These are phyloP conservation scores for Penicillium sp. DNA, from an alignment of 2,329 filamentous ascomycete genomes.

Conservation along the genomic window DNA sequence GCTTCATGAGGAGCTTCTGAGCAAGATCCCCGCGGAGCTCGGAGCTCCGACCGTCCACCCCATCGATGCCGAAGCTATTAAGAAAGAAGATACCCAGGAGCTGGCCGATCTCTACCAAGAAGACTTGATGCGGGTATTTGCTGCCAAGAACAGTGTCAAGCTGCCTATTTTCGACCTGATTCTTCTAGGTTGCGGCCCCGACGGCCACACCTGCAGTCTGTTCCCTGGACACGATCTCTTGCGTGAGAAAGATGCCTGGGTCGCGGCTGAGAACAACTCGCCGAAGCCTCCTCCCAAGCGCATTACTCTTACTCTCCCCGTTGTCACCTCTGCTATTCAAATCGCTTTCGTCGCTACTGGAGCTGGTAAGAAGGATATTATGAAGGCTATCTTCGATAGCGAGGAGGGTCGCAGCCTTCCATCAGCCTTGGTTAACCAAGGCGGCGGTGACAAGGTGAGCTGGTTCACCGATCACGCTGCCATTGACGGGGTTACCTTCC, in stretches of 20 bases:
- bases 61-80: slow-evolving; percentile 66
- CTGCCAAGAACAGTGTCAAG: slow-evolving; percentile 88
- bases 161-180: slow-evolving; percentile 93
- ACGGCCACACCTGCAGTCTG: slow-evolving; percentile 95
- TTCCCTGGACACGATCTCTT: slow-evolving; percentile 89
- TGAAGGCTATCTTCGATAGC: slow-evolving; percentile 87
- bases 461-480: slow-evolving; percentile 93
- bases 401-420: slow-evolving; percentile 73
- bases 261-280: slow-evolving; percentile 85
- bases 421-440: slow-evolving; percentile 83
- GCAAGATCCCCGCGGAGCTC: slow-evolving; percentile 73
- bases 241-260: slow-evolving; percentile 86
- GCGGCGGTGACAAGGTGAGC: slow-evolving; percentile 79
- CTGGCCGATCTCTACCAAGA: slow-evolving; percentile 93
- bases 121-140: slow-evolving; percentile 79
- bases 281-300: slow-evolving; percentile 90
- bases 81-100: slow-evolving; percentile 85
- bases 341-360: slow-evolving; percentile 93
- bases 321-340: slow-evolving; percentile 81
- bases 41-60: slow-evolving; percentile 72
- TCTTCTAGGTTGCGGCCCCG: slow-evolving; percentile 88
- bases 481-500: slow-evolving; percentile 80
- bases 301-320: slow-evolving; percentile 89
- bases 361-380: slow-evolving; percentile 81
- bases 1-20: slow-evolving; percentile 81